Conservation (phyloP, 768 basidiomycete genomes). For the Auricularia cornea region DNA sequence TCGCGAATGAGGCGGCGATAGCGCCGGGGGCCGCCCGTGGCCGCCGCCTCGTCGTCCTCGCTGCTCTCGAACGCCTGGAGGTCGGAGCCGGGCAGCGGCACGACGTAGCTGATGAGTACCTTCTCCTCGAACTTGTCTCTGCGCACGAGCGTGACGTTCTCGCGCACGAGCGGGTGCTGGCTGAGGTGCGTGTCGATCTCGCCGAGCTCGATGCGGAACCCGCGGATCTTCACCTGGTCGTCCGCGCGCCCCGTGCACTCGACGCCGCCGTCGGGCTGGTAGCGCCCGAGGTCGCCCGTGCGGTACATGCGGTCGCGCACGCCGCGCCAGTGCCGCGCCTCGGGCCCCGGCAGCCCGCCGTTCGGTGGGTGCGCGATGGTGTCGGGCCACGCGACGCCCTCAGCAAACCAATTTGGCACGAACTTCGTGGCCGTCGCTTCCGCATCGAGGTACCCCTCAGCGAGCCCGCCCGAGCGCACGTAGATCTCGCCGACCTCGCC, state of each 20-base stretch:
- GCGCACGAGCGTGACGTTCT: conserved; percentile 94
- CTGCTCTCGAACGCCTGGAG: conserved; percentile 61
- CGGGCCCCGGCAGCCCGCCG: conserved; percentile 51
- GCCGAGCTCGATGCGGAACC: conserved; percentile 96
- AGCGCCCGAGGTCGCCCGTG: conserved; percentile 93
- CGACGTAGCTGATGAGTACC: conserved; percentile 95
- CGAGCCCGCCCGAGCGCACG: conserved; percentile 90
- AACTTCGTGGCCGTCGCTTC: conserved; percentile 86
- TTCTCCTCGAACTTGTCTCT: conserved; percentile 99
- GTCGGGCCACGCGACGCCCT: conserved; percentile 48
- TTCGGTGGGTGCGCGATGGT: conserved; percentile 55
- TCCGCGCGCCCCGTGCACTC: conserved; percentile 97
- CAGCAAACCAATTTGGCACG: conserved; percentile 84
- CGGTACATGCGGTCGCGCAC: conserved; percentile 96
- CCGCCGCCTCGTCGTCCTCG: conserved; percentile 56
- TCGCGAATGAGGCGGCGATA: conserved; percentile 87
- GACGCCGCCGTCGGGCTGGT: conserved; percentile 83
- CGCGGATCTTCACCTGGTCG: conserved; percentile 98
- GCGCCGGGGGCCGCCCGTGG: conserved; percentile 69
- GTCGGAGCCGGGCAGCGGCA: conserved; percentile 65
- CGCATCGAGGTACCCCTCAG: conserved; percentile 87
- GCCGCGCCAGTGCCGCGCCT: conserved; percentile 84
- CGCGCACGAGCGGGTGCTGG: conserved; percentile 87
- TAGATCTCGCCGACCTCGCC: conserved; percentile 99
- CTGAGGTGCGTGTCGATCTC: conserved; percentile 96